Percentiles rank a stretch among this genome's conserved stretches.
Conservation (phyloP, 2,329 filamentous ascomycete species). For the Penicillium verrucosum region DNA sequence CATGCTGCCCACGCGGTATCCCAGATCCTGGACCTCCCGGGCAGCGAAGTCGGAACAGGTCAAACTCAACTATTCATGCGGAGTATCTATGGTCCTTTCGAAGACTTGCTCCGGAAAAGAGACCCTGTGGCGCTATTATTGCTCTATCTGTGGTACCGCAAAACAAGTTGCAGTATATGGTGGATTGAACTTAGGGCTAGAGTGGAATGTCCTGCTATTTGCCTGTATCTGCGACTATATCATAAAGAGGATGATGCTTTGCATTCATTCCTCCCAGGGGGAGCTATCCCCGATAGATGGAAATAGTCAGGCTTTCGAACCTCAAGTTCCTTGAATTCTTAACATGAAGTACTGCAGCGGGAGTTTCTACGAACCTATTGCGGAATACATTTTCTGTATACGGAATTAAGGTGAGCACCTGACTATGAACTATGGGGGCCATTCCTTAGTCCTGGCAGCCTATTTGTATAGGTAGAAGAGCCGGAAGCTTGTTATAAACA, state of each 20-base stretch:
- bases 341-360: not conserved
- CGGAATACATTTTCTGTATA: too few species aligned
- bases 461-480: constrained; percentile 33
- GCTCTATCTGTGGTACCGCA: constrained; percentile 46
- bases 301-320: not conserved
- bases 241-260: not conserved
- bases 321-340: not conserved
- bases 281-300: not conserved
- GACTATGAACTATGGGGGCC: too few species aligned
- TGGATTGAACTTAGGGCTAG: constrained; percentile 45
- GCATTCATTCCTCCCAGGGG: not conserved
- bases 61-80: not conserved
- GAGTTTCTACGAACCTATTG: too few species aligned
- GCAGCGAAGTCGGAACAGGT: not conserved
- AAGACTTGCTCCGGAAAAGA: constrained; percentile 10
- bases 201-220: constrained; percentile 46
- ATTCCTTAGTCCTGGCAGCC: too few species aligned
- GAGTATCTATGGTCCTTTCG: not conserved
- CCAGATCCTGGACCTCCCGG: not conserved
- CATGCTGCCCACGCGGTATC: not conserved
- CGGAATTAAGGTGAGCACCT: too few species aligned
- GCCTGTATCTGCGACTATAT: constrained; percentile 32
- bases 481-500: not conserved
- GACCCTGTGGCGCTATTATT: constrained; percentile 43
- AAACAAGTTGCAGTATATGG: constrained; percentile 43